Evolutionary conservation across 108 stramenopile genomes (phyloP), one percentile per base, ranked within the genome.

Genomic region (Poteriospumella lacustris): DNA sequence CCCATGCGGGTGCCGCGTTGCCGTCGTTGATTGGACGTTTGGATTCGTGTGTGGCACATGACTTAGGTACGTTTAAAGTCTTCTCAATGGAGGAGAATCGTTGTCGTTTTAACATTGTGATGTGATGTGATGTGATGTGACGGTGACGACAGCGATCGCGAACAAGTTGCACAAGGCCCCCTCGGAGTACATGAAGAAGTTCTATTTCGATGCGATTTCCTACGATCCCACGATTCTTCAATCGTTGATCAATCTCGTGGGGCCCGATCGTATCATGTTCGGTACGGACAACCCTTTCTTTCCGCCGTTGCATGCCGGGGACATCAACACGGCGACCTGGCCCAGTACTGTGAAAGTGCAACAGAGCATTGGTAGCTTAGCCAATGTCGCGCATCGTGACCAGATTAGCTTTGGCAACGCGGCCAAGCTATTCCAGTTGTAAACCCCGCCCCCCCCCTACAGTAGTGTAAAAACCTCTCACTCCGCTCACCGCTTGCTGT

Each of bases 261-360:
- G 76, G 9, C 26, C 26, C 12, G 81, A 81, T 15, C 56, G 59
- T 31, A 33, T 81, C 31, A 81, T 78, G 76, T 81, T 64, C 39
- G 81, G 81, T 1, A 77, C 81, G 5, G 81, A 81, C 31, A 52
- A 81, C 34, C 81, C 81, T n/a, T 81, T 81, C 70, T 81, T 81
- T 40, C 81, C 81, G 29, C 75, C 81, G 52, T 15, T 75, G 52
- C 15, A 59, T 24, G 47, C 24, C 52, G 24, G 52, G 15, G 52
- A 56, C 24, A 24, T 56, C 52, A 56, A 19, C 15, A 56, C 52
- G 24, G 52, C 52, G 52, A 19, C 52, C 15, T 56, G 52, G 52
- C 52, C 52, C 15, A 56, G 52, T 24, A 56, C 52, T 56, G 24
- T 19, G 15, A 56, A 56, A 56, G 52, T 56, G n/a, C n/a, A n/a